Percentiles rank a stretch among this genome's conserved stretches.
phyloP scores from a whole-genome alignment of 2,329 filamentous ascomycete species.

The Thelonectria rubi region DNA sequence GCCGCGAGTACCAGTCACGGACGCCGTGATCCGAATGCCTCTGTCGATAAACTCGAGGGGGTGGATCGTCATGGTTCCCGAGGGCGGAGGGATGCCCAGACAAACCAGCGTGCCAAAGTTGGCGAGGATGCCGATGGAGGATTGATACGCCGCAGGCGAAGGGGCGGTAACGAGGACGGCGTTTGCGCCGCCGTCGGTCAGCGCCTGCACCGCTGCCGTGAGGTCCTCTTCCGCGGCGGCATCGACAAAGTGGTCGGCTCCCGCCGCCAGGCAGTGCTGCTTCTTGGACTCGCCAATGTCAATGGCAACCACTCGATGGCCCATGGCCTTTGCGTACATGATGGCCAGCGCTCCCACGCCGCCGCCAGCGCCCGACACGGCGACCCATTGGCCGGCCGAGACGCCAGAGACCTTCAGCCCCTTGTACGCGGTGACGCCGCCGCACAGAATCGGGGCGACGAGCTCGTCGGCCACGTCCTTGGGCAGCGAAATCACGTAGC shows the following conservation, averaged over 20 bases:
- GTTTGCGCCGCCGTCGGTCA: conserved; percentile 34
- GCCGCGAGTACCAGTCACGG: conserved; percentile 48
- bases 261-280: conserved; percentile 39
- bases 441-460: conserved; percentile 54
- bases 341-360: conserved; percentile 52
- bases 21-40: conserved; percentile 48
- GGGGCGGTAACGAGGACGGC: conserved; percentile 47
- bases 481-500: conserved; percentile 45
- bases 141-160: conserved; percentile 46
- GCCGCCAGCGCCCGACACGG: conserved; percentile 51
- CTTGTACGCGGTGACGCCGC: conserved; percentile 55
- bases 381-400: conserved; percentile 48
- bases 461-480: conserved; percentile 47
- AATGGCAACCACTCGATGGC: conserved; percentile 51
- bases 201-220: background rate
- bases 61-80: conserved; percentile 42
- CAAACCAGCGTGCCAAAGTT: conserved; percentile 52
- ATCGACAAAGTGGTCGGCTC: conserved; percentile 52
- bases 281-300: conserved; percentile 48
- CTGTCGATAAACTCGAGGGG: conserved; percentile 48
- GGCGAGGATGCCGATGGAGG: conserved; percentile 40
- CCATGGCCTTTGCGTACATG: conserved; percentile 53
- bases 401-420: conserved; percentile 47
- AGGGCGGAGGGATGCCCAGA: conserved; percentile 48
- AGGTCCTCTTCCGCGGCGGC: conserved; percentile 30